Evolutionary conservation across 192 early-diverging fungal genomes (phyloP), one percentile per base, ranked within the genome.

Genomic region (Glomus cerebriforme): DNA sequence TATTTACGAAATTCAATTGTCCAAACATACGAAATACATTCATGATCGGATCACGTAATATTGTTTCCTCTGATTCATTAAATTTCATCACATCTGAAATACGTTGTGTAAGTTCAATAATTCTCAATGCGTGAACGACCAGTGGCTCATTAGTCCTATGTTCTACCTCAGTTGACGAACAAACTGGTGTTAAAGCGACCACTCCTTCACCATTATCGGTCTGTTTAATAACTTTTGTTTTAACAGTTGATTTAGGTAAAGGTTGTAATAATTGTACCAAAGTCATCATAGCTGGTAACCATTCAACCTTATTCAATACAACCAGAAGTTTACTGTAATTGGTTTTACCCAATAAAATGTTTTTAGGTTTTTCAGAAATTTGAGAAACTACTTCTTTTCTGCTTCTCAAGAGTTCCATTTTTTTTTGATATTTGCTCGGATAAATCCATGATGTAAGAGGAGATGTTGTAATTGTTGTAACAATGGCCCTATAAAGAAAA

Each of bases 401-500:
- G 10, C 1, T 4, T 22, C 49, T 54, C 0, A 0, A 75, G 75
- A 19, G 19, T 10, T 24, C 43, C n/a, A 12, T 37, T 39, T 31
- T 70, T 73, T 78, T 85, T 73, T 94, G 91, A 77, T 91, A 91
- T 63, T 87, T 80, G 19, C 77, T 81, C 3, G 94, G 95, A 77
- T 98, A 97, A 34, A 98, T 74, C 78, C 80, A 89, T 7, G 83
- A 64, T 13, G 96, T 89, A 8, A 92, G 72, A 9, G 98, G 98
- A 3, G 92, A 88, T 3, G 96, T 99, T 84, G 94, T 89, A 62
- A 95, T 92, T 7, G 97, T 99, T 0, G 97, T 98, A 3, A 93
- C 84, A 68, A 97, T 79, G 27, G 94, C 94, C 90, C 92, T 93
- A 12, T 86, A 49, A 66, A 54, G n/a, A 67, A 22, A 15, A 49